Conservation (phyloP, 768 basidiomycete genomes). For the Tylopilus intermedius region DNA sequence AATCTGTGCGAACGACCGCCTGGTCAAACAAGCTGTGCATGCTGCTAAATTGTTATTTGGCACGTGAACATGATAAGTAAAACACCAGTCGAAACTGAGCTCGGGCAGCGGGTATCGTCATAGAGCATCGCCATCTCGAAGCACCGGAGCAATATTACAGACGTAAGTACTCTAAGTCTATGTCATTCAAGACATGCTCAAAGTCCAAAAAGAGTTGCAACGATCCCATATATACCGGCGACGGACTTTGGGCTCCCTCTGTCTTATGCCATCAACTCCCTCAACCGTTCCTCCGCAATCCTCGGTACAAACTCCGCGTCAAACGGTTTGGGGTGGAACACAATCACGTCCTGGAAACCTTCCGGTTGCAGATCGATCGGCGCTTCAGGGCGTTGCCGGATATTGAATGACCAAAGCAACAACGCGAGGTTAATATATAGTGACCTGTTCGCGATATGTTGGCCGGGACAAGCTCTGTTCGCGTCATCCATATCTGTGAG, state of each 20-base stretch:
- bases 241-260: neutral
- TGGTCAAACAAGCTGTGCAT: too few relatives aligned
- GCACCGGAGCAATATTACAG: too few relatives aligned
- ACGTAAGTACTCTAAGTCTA: too few relatives aligned
- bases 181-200: too few relatives aligned
- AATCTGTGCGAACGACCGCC: too few relatives aligned
- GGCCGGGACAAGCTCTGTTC: slow-evolving; percentile 53
- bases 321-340: slow-evolving; percentile 56
- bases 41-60: too few relatives aligned
- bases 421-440: slow-evolving; percentile 59
- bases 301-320: slow-evolving; percentile 50
- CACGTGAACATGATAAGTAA: too few relatives aligned
- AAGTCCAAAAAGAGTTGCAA: too few relatives aligned
- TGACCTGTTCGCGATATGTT: slow-evolving; percentile 42
- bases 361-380: slow-evolving; percentile 51
- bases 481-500: neutral
- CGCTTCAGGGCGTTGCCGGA: slow-evolving; percentile 40
- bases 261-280: slow-evolving; percentile 10
- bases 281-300: slow-evolving; percentile 13
- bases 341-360: slow-evolving; percentile 48
- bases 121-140: too few relatives aligned
- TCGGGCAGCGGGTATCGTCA: too few relatives aligned
- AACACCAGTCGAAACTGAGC: too few relatives aligned
- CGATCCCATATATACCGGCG: too few relatives aligned
- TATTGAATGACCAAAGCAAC: slow-evolving; percentile 57